A percentile compares a stretch with the other conserved stretches of the same genome.
Evolutionary conservation across 1,139 yeast species (phyloP).

Genomic region (Pichia sp.): DNA sequence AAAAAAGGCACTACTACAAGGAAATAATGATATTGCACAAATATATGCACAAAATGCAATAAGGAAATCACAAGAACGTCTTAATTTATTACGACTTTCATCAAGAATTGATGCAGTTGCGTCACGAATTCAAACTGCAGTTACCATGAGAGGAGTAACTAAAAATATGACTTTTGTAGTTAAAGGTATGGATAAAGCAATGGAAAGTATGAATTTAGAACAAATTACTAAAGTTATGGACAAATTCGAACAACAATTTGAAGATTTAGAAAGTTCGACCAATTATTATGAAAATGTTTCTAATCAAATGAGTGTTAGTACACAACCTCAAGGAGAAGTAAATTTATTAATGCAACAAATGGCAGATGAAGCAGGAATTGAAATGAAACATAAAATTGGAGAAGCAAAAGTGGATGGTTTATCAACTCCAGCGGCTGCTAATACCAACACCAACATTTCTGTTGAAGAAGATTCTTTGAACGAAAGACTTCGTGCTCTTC

Average conservation of each 20-base stretch:
- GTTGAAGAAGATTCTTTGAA: conserved; percentile 76
- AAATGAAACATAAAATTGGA: conserved; percentile 66
- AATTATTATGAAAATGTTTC: conserved; percentile 91
- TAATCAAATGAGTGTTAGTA: conserved; percentile 77
- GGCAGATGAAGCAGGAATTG: conserved; percentile 97
- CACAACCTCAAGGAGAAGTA: conserved; percentile 94
- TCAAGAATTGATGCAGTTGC: conserved; percentile 96
- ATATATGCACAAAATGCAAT: conserved; percentile 95
- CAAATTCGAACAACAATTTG: conserved; percentile 92
- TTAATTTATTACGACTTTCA: conserved; percentile 74
- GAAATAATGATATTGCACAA: conserved; percentile 88
- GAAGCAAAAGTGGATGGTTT: conserved; percentile 33
- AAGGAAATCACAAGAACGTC: conserved; percentile 80
- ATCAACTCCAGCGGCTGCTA: conserved; percentile 24
- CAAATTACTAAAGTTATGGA: conserved; percentile 93
- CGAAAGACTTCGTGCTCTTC: conserved; percentile 78
- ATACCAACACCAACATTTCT: conserved; percentile 19
- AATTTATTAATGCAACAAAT: conserved; percentile 87
- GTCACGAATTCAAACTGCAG: conserved; percentile 93
- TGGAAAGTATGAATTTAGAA: conserved; percentile 93
- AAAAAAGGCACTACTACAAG: conserved; percentile 81
- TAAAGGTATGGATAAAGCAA: conserved; percentile 92
- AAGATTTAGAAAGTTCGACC: conserved; percentile 90
- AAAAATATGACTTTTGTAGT: conserved; percentile 93
- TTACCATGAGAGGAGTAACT: conserved; percentile 91